Evolutionary conservation across 208 protist genomes (phyloP).

Genomic region (Leishmania arabica): DNA sequence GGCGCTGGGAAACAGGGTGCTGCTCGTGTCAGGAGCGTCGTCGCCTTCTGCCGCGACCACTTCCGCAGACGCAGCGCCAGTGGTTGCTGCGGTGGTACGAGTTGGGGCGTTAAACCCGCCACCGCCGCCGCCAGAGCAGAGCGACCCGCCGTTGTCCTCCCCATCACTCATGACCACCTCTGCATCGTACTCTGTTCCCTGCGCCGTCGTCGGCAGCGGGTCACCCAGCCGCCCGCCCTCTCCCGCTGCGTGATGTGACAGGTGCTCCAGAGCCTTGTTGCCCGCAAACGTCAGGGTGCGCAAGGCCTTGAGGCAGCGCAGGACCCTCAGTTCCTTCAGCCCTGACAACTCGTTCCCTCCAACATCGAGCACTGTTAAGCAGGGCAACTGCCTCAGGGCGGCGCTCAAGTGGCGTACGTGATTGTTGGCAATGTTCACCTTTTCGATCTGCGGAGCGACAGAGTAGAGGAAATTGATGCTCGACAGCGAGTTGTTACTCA

Average conservation of each 20-base stretch:
- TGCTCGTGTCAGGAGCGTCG: neutral
- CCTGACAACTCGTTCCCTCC: slow-evolving; percentile 17
- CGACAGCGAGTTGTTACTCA: slow-evolving; percentile 60
- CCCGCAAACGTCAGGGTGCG: slow-evolving; percentile 39
- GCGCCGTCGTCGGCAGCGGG: neutral
- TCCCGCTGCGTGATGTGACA: neutral
- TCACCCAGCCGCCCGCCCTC: neutral
- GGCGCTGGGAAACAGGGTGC: neutral
- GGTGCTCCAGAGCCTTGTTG: slow-evolving; percentile 30
- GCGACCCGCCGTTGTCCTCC: slow-evolving; percentile 3
- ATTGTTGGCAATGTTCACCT: slow-evolving; percentile 62
- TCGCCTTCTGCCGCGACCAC: neutral
- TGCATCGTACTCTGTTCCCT: slow-evolving; percentile 27
- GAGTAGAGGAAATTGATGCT: slow-evolving; percentile 51
- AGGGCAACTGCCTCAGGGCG: slow-evolving; percentile 43
- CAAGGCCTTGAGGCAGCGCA: slow-evolving; percentile 31
- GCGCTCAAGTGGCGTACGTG: slow-evolving; percentile 34
- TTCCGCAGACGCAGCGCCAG: neutral
- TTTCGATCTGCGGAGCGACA: slow-evolving; percentile 54
- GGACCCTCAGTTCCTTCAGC: slow-evolving; percentile 23
- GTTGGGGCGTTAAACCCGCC: neutral
- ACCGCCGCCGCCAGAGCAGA: neutral
- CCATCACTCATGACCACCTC: slow-evolving; percentile 41
- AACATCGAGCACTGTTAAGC: slow-evolving; percentile 27
- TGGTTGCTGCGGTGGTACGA: neutral